These are phyloP conservation scores for Phytophthora boehmeriae DNA, from an alignment of 352 stramenopile genomes.

Conservation along the genomic window DNA sequence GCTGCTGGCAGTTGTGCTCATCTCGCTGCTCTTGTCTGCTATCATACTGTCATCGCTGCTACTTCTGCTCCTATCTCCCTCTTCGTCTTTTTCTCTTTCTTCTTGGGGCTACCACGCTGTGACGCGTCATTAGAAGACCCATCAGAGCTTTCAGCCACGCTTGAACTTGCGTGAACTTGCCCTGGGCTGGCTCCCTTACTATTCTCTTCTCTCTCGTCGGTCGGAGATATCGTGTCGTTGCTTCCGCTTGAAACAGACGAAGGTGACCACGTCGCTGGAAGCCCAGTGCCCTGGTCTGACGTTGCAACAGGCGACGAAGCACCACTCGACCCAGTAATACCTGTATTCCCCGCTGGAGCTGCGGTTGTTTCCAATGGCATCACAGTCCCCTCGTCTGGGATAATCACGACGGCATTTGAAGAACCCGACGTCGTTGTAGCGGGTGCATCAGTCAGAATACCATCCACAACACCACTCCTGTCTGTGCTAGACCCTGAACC, in stretches of 20 bases:
- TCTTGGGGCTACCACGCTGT: constrained; percentile 10
- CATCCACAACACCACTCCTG: neutral
- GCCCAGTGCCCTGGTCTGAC: neutral
- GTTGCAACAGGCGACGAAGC: constrained; percentile 3
- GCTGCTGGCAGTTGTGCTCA: constrained; percentile 5
- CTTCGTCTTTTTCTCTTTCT: constrained; percentile 24
- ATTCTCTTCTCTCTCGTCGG: constrained; percentile 6
- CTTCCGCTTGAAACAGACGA: constrained; percentile 20
- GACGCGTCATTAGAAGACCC: constrained; percentile 4
- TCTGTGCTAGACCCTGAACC: neutral
- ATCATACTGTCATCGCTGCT: neutral
- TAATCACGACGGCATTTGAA: constrained; percentile 17
- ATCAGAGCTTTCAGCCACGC: constrained; percentile 21
- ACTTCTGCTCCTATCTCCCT: constrained; percentile 14
- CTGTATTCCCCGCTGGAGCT: neutral
- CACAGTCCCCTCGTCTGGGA: constrained; percentile 13
- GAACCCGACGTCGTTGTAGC: constrained; percentile 15
- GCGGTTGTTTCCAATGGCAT: constrained; percentile 8
- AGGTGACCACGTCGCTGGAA: neutral
- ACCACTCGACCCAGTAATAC: neutral
- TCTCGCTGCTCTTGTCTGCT: neutral
- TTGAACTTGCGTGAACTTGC: constrained; percentile 33
- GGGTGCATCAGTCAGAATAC: constrained; percentile 5
- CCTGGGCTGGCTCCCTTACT: constrained; percentile 15
- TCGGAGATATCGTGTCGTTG: constrained; percentile 23